Evolutionary conservation across 345 rosid species (phyloP), one percentile per base, ranked within the genome.

Genomic region (Geranium rotundifolium): DNA sequence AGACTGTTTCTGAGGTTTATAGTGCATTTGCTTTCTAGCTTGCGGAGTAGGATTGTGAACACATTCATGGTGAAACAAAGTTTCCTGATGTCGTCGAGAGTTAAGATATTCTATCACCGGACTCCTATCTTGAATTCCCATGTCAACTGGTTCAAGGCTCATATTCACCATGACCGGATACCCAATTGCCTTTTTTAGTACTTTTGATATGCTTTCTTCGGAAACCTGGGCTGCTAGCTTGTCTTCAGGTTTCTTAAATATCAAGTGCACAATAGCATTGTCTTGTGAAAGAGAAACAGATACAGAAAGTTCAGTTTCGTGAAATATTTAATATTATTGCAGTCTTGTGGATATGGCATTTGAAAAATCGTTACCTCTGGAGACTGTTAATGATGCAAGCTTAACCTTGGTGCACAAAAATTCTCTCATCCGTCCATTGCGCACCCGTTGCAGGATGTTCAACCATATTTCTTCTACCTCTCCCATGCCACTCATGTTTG

Each of bases 381-480:
- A 67, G 56, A 76, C 41, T 15, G 74, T 76, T 16, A 76, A 18
- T 27, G 76, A 76, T 66, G 76, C 72, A 46, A 76, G 80, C 74
- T 72, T 69, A 17, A 55, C 76, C 18, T 69, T 63, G 58, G 41
- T 54, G 56, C 59, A 19, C 67, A 77, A 69, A 67, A 77, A 77
- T 56, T 65, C 71, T 61, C 63, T 77, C 20, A 68, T 62, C 41
- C 63, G 56, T 63, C 54, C 37, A 62, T 31, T 65, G 20, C 63
- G 66, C 62, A 77, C 54, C 39, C 34, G 65, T 57, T 65, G 75
- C 72, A 73, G 60, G 17, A 77, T 63, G 37, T 63, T 61, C 60
- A 59, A n/a, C 78, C 73, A 73, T 39, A 71, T 67, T 29, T 73
- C 66, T 31, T 73, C 67, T 27, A 72, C 57, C 61, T 72, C 67